Evolutionary conservation across 108 stramenopile genomes (phyloP).

Genomic region (Mediolabrus comicus): DNA sequence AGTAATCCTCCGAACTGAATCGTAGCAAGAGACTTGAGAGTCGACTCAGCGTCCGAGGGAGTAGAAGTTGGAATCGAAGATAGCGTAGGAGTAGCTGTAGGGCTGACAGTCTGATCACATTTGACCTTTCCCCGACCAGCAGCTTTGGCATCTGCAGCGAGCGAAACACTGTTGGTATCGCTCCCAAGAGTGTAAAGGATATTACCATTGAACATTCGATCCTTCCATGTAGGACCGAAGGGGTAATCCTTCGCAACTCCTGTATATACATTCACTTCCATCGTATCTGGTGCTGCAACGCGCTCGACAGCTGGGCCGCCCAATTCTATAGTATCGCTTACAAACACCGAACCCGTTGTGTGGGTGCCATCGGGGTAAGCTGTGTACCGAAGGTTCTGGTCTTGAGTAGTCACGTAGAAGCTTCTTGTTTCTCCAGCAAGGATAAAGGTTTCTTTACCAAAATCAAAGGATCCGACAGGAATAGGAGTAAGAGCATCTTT

Average conservation of each 20-base stretch:
- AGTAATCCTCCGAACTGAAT: slow-evolving; percentile 30
- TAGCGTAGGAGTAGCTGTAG: slow-evolving; percentile 21
- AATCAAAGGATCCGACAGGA: slow-evolving; percentile 36
- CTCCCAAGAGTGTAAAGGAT: slow-evolving; percentile 26
- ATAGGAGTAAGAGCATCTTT: slow-evolving; percentile 24
- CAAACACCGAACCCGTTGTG: slow-evolving; percentile 19
- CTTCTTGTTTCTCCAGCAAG: slow-evolving; percentile 9
- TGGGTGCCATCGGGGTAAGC: slow-evolving; percentile 11
- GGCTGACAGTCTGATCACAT: slow-evolving; percentile 27
- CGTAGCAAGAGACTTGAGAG: slow-evolving; percentile 26
- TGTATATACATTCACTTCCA: slow-evolving; percentile 21
- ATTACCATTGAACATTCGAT: slow-evolving; percentile 42
- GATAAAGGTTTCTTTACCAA: not conserved
- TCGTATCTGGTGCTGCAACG: not conserved
- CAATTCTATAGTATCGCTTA: not conserved
- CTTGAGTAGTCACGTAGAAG: slow-evolving; percentile 38
- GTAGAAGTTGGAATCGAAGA: not conserved
- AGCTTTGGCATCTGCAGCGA: slow-evolving; percentile 32
- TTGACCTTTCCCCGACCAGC: slow-evolving; percentile 42
- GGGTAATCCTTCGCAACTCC: slow-evolving; percentile 45
- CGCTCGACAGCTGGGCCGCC: not conserved
- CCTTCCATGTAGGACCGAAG: slow-evolving; percentile 31
- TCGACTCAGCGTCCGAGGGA: slow-evolving; percentile 19
- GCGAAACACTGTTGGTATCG: not conserved
- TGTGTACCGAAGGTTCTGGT: slow-evolving; percentile 40